Evolutionary conservation across 169 alveolate genomes (phyloP).

Genomic region (Plasmodium cynomolgi): DNA sequence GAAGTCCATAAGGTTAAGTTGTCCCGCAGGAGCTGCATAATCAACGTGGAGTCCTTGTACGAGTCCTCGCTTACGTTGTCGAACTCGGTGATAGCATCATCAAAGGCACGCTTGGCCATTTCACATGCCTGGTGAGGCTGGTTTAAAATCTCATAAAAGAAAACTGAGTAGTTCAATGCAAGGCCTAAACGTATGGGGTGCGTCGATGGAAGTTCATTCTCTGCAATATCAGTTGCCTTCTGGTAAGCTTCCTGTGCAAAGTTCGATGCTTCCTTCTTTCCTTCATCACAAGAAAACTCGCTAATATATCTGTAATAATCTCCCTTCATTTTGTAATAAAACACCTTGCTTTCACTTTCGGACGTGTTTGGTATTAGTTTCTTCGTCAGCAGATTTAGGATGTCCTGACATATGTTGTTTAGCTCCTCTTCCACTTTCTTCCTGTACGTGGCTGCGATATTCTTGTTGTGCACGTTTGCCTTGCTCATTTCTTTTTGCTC

Average conservation of each 20-base stretch:
- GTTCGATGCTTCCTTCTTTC: slow-evolving; percentile 95
- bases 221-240: slow-evolving; percentile 96
- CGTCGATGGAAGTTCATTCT: slow-evolving; percentile 94
- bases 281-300: slow-evolving; percentile 97
- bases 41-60: slow-evolving; percentile 95
- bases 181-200: slow-evolving; percentile 98
- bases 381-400: slow-evolving; percentile 91
- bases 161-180: slow-evolving; percentile 97
- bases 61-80: slow-evolving; percentile 95
- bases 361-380: slow-evolving; percentile 93
- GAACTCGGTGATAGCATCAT: slow-evolving; percentile 95
- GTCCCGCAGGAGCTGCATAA: slow-evolving; percentile 97
- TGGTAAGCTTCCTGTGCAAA: slow-evolving; percentile 97
- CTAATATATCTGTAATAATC: slow-evolving; percentile 98
- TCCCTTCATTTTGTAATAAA: slow-evolving; percentile 99
- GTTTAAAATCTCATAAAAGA: slow-evolving; percentile 98
- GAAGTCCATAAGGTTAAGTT: slow-evolving; percentile 97
- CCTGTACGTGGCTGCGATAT: slow-evolving; percentile 94
- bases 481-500: slow-evolving; percentile 97
- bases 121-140: slow-evolving; percentile 99
- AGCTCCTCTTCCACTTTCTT: slow-evolving; percentile 96
- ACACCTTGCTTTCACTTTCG: slow-evolving; percentile 94
- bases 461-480: slow-evolving; percentile 91
- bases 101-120: slow-evolving; percentile 97
- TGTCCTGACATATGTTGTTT: slow-evolving; percentile 93